These are phyloP conservation scores for Vitis hybrid DNA, from an alignment of 177 flowering plant genomes.

Conservation along the genomic window DNA sequence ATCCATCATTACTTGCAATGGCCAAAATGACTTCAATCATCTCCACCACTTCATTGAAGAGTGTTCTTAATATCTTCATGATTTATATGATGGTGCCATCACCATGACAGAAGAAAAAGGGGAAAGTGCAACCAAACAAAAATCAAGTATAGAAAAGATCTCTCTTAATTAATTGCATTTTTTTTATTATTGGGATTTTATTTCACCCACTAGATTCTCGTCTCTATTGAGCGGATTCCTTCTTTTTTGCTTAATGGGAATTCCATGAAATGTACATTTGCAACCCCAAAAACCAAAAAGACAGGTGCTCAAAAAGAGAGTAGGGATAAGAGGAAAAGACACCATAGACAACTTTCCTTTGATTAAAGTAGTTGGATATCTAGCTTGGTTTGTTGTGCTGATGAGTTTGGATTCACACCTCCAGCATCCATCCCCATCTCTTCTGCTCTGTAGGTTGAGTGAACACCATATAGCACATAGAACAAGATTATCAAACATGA, in stretches of 20 bases:
- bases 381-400: slow-evolving; percentile 38
- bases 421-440: slow-evolving; percentile 31
- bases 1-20: slow-evolving; percentile 7
- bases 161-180: background rate
- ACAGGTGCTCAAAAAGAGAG: background rate
- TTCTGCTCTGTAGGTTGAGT: slow-evolving; percentile 67
- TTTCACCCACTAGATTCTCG: too few species aligned
- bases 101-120: slow-evolving; percentile 8
- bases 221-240: background rate
- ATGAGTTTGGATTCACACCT: slow-evolving; percentile 23
- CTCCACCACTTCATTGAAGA: background rate
- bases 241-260: slow-evolving; percentile 15
- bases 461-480: slow-evolving; percentile 81
- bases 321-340: background rate
- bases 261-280: slow-evolving; percentile 10
- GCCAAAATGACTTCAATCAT: slow-evolving; percentile 12
- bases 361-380: slow-evolving; percentile 34
- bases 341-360: background rate
- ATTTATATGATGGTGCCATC: background rate
- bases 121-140: slow-evolving; percentile 3
- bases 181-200: background rate
- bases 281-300: background rate
- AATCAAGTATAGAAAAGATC: background rate
- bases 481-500: slow-evolving; percentile 51
- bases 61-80: background rate